Percentiles rank a stretch among this genome's conserved stretches.
phyloP scores from a whole-genome alignment of 345 rosid species.

The Citrus reticulata region DNA sequence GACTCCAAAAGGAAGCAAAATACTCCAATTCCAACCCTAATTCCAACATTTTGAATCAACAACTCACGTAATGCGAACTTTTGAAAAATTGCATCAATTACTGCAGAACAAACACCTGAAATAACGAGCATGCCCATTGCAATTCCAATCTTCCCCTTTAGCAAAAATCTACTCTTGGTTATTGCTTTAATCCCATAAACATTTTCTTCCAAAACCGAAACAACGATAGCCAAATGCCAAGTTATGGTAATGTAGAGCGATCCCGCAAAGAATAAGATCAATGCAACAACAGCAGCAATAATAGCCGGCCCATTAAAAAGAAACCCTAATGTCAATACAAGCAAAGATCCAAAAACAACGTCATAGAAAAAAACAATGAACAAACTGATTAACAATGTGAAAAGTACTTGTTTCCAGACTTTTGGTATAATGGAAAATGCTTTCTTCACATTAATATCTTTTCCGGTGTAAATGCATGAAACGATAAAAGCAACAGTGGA shows the following conservation, averaged over 20 bases:
- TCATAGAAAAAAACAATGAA: constrained; percentile 26
- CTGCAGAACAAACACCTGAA: constrained; percentile 3
- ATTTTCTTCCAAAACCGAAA: constrained; percentile 49
- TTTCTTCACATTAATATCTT: constrained; percentile 32
- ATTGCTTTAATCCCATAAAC: constrained; percentile 42
- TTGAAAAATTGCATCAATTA: constrained; percentile 16
- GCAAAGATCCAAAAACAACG: neutral
- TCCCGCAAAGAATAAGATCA: constrained; percentile 18
- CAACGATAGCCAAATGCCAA: constrained; percentile 53
- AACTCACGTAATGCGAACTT: constrained; percentile 1
- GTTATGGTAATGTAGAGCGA: constrained; percentile 36
- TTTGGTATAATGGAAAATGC: constrained; percentile 36
- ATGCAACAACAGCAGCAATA: neutral
- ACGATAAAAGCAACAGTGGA: constrained; percentile 42
- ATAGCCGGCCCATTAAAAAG: neutral
- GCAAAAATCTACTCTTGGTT: constrained; percentile 34
- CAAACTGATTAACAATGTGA: constrained; percentile 40
- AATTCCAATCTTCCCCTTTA: constrained; percentile 38
- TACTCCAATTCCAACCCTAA: constrained; percentile 19
- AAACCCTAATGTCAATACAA: neutral
- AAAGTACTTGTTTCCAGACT: constrained; percentile 51
- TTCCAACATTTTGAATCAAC: neutral
- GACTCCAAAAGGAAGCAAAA: constrained; percentile 30
- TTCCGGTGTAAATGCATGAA: constrained; percentile 39
- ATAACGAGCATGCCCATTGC: constrained; percentile 19